phyloP scores from a whole-genome alignment of 148 eudicot species.

The Mesembryanthemum crystallinum region DNA sequence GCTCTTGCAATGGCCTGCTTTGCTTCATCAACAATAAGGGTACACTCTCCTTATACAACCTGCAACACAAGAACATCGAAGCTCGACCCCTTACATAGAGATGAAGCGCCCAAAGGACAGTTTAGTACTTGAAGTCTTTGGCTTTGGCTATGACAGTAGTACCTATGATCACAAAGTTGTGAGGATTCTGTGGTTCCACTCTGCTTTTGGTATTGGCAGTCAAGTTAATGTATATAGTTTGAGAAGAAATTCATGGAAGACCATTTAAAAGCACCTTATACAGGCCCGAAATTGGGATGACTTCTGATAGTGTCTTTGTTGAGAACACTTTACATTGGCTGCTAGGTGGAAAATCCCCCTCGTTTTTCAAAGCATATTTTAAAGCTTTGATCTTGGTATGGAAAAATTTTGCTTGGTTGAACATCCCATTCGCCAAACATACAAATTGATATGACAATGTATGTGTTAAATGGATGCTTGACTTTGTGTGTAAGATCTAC shows the following conservation, averaged over 20 bases:
- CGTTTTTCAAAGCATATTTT: neutral
- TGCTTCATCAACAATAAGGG: neutral
- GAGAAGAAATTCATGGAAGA: neutral
- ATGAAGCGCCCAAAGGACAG: no score
- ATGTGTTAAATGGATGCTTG: neutral
- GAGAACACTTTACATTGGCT: neutral
- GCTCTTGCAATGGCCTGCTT: conserved; percentile 8
- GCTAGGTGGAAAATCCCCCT: neutral
- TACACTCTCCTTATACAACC: neutral
- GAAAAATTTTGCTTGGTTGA: neutral
- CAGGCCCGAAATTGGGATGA: neutral
- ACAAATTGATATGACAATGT: neutral
- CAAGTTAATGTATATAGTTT: neutral
- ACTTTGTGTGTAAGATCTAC: neutral
- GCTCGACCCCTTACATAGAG: no score
- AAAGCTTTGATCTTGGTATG: conserved; percentile 2
- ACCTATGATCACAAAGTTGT: conserved; percentile 5
- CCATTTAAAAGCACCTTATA: neutral
- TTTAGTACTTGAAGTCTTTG: neutral
- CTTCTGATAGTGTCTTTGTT: neutral
- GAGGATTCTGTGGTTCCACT: neutral
- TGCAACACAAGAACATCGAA: neutral
- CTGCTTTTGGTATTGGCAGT: neutral
- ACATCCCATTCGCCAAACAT: neutral
- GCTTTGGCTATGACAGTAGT: conserved; percentile 6